Evolutionary conservation across 2,329 filamentous ascomycete genomes (phyloP), one percentile per base, ranked within the genome.

Genomic region (Aureobasidium zeae): DNA sequence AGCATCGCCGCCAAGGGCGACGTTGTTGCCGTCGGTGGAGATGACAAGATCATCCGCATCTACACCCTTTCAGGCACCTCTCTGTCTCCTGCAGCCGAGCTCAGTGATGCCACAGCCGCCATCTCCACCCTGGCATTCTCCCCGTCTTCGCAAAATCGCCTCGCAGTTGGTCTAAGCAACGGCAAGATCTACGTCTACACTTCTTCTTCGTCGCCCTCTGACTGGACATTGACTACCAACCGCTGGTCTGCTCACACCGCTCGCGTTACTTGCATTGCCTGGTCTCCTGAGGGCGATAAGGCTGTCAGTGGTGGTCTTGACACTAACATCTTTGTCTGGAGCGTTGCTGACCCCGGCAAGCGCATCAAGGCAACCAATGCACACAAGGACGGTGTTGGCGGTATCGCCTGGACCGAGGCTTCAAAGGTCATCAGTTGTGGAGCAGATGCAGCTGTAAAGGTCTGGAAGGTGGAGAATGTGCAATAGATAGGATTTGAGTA

Each of bases 311-410:
- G 88, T 10, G 82, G 79, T 33, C 67, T 98, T 37, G 91, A 98
- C 61, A 95, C 89, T 0, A 87, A 94, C 57, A 75, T 98, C 15
- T 88, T 86, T 59, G 79, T 94, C 21, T 98, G 91, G 86, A 94
- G 86, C 60, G 64, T 95, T 45, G 67, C 70, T 31, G 84, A 86
- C 59, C 89, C 89, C 1, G 87, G 86, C 2, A 84, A 84, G 63
- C 76, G 89, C 53, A 76, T 93, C 53, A 89, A 91, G 68, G 81
- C 79, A 11, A 66, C 79, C 16, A 94, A 94, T 58, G 87, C 89
- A 37, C 91, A 98, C 67, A 95, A 95, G 67, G 91, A 96, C 58
- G 91, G 91, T 8, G 87, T 96, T 13, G 86, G 83, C 53, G 89
- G 85, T 12, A 82, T 96, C 12, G 74, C 74, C 10, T 98, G 89